These are phyloP conservation scores for Tricholoma bakamatsutake DNA, from an alignment of 768 basidiomycete genomes.

Conservation along the genomic window DNA sequence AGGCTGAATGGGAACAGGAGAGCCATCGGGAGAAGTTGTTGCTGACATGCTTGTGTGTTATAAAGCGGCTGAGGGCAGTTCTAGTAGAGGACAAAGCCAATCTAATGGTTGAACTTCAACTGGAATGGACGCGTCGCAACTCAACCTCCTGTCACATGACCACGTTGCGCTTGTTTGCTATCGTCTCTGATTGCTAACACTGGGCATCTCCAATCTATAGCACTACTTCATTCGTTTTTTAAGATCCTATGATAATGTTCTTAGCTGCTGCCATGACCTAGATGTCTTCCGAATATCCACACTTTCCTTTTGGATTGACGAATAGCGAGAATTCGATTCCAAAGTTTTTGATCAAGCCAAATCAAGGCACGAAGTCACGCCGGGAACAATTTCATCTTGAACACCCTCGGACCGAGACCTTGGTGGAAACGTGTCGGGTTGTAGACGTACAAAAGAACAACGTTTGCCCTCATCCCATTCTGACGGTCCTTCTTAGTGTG, in stretches of 20 bases:
- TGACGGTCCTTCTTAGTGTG: neutral
- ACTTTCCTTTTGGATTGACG: neutral
- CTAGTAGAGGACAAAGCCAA: neutral
- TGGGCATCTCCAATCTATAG: no score
- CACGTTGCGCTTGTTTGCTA: neutral
- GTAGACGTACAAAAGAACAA: neutral
- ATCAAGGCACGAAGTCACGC: neutral
- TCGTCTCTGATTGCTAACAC: neutral
- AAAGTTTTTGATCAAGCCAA: neutral
- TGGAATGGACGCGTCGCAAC: neutral
- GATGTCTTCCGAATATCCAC: neutral
- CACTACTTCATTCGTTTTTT: no score
- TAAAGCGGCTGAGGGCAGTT: neutral
- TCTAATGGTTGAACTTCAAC: neutral
- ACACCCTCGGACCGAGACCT: neutral
- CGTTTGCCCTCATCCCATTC: neutral
- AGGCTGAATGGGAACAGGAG: constrained; percentile 64
- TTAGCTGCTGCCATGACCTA: neutral
- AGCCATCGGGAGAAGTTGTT: constrained; percentile 62
- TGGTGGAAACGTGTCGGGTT: neutral
- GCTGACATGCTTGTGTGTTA: constrained; percentile 42
- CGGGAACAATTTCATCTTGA: neutral
- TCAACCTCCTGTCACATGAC: neutral
- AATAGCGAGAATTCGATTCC: neutral
- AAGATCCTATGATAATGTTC: no score